phyloP scores from a whole-genome alignment of 345 rosid genomes.

The Limnanthes douglasii region DNA sequence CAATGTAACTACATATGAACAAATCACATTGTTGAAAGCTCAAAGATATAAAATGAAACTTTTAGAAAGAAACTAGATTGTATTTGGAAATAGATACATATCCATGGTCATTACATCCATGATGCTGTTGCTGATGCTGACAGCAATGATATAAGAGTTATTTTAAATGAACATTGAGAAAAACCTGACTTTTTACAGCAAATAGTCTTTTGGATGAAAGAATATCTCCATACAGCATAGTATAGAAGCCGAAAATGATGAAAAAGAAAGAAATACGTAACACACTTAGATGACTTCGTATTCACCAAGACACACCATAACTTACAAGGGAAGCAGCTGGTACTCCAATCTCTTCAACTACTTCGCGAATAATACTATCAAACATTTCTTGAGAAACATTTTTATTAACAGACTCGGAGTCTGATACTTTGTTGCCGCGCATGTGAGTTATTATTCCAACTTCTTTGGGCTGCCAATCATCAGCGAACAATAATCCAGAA shows the following conservation, averaged over 20 bases:
- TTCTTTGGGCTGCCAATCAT: conserved; percentile 43
- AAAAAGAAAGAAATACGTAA: not conserved
- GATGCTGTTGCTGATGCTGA: too few relatives aligned
- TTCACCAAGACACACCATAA: not conserved
- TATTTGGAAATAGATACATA: too few relatives aligned
- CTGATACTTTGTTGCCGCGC: conserved; percentile 9
- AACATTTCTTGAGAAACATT: conserved; percentile 63
- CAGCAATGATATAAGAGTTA: too few relatives aligned
- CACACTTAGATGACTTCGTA: not conserved
- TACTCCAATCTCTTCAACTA: conserved; percentile 86
- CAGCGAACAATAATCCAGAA: not conserved
- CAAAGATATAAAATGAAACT: not conserved
- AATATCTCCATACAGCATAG: too few relatives aligned
- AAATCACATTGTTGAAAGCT: not conserved
- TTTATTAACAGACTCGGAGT: conserved; percentile 21
- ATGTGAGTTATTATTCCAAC: conserved; percentile 33
- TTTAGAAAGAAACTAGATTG: too few relatives aligned
- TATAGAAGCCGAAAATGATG: too few relatives aligned
- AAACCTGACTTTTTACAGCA: too few relatives aligned
- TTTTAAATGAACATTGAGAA: too few relatives aligned
- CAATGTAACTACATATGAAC: too few relatives aligned
- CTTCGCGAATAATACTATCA: conserved; percentile 65
- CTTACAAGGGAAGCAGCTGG: conserved; percentile 63
- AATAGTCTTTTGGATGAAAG: too few relatives aligned
- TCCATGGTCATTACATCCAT: too few relatives aligned